Conservation (phyloP, 1,284 basidiomycete species). For the Malassezia cuniculi region DNA sequence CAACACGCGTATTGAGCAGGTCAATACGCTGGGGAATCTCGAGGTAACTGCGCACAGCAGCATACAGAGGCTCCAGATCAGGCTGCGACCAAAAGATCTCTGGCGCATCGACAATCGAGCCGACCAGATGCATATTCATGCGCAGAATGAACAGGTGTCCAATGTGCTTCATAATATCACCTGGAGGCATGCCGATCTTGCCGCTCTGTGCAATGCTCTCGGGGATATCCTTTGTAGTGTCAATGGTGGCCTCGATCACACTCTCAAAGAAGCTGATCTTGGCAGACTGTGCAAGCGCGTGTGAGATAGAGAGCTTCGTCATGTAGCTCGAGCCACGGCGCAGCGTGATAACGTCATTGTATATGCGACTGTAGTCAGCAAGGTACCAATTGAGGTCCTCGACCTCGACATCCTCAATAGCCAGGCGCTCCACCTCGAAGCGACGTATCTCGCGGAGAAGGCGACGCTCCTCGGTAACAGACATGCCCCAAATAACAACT, state of each 20-base stretch:
- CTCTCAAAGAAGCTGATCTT: constrained; percentile 69
- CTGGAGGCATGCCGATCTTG: constrained; percentile 58
- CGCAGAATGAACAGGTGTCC: constrained; percentile 75
- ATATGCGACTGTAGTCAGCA: constrained; percentile 78
- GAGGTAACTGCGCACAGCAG: constrained; percentile 69
- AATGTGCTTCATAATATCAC: constrained; percentile 93
- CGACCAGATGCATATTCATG: constrained; percentile 89
- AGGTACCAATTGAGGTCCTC: constrained; percentile 96
- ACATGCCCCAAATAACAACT: constrained; percentile 95
- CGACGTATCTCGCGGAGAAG: constrained; percentile 71
- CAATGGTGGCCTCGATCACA: constrained; percentile 80
- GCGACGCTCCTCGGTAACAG: constrained; percentile 73
- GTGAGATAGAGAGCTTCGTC: constrained; percentile 89
- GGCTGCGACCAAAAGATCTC: constrained; percentile 74
- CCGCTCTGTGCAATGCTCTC: constrained; percentile 84
- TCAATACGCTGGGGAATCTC: constrained; percentile 90
- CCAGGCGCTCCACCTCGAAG: constrained; percentile 76
- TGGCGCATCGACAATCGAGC: constrained; percentile 85
- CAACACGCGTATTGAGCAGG: constrained; percentile 81
- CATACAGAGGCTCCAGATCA: constrained; percentile 86
- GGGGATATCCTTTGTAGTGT: constrained; percentile 91
- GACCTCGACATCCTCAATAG: constrained; percentile 55
- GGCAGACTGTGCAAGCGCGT: constrained; percentile 86
- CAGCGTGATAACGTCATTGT: constrained; percentile 93
- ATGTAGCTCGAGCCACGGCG: constrained; percentile 89